A percentile compares a stretch with the other conserved stretches of the same genome.
These are phyloP conservation scores for Dryas integrifolia DNA, from an alignment of 331 rosid genomes.

Conservation along the genomic window DNA sequence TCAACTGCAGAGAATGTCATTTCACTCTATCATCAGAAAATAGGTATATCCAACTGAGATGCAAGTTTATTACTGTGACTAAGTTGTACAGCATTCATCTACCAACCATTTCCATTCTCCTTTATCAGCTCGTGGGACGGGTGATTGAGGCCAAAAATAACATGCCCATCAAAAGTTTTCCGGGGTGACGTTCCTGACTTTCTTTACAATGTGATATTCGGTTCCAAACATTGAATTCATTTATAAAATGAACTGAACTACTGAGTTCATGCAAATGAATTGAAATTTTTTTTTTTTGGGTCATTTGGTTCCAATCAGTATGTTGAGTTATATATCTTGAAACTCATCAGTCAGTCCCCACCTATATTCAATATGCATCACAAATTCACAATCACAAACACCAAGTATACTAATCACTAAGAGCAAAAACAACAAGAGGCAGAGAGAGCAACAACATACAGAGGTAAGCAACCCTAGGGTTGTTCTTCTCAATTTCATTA, in stretches of 20 bases:
- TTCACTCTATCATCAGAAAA: slow-evolving; percentile 5
- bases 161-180: not conserved
- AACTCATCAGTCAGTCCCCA: no score
- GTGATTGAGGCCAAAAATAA: not conserved
- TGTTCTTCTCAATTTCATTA: slow-evolving; percentile 61
- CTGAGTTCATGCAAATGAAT: not conserved
- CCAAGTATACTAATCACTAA: no score
- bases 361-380: no score
- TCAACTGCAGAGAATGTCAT: not conserved
- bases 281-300: not conserved
- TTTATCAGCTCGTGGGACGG: not conserved
- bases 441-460: slow-evolving; percentile 42
- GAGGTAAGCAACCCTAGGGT: slow-evolving; percentile 85
- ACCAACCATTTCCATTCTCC: not conserved
- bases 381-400: no score
- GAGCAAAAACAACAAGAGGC: no score
- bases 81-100: not conserved
- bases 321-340: no score
- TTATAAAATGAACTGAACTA: not conserved
- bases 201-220: not conserved
- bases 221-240: not conserved
- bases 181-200: not conserved
- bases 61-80: not conserved
- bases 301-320: not conserved
- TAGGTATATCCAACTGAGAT: not conserved